Evolutionary conservation across 805 yeast species (phyloP).

Genomic region (Kazachstania viticola): DNA sequence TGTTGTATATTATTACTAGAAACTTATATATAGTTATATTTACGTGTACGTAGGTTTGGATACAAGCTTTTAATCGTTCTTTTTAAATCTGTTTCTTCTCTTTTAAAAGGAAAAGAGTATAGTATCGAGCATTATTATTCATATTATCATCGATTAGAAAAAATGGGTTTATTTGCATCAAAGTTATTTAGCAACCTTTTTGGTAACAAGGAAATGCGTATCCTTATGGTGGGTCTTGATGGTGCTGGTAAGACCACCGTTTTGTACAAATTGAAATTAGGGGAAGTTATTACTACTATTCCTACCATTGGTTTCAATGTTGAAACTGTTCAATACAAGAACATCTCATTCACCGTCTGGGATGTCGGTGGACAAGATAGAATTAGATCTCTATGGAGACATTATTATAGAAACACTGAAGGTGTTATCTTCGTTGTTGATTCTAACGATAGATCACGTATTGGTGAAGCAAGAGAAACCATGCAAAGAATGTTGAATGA

Average conservation of each 20-base stretch:
- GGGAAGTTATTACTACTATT: slow-evolving; percentile 92
- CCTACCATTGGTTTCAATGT: slow-evolving; percentile 97
- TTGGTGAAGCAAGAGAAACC: slow-evolving; percentile 95
- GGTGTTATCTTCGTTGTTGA: slow-evolving; percentile 97
- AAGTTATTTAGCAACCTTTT: slow-evolving; percentile 90
- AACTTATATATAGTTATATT: no score
- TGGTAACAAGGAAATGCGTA: slow-evolving; percentile 97
- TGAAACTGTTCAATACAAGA: slow-evolving; percentile 94
- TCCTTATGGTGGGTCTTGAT: slow-evolving; percentile 95
- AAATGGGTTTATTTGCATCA: slow-evolving; percentile 94
- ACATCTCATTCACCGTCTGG: slow-evolving; percentile 95
- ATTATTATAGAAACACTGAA: slow-evolving; percentile 96
- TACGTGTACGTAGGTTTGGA: no score
- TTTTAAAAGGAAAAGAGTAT: no score
- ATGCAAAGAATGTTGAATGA: slow-evolving; percentile 97
- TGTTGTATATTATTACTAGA: no score
- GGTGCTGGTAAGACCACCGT: slow-evolving; percentile 99
- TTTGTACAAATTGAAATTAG: slow-evolving; percentile 86
- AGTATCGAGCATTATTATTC: no score
- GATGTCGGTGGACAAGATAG: slow-evolving; percentile 99
- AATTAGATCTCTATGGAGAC: slow-evolving; percentile 98
- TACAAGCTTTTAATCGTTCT: no score
- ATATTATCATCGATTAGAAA: no score
- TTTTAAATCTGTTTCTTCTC: no score
- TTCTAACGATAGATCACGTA: slow-evolving; percentile 96